Evolutionary conservation across 2,329 filamentous ascomycete genomes (phyloP), one percentile per base, ranked within the genome.

Genomic region (Exophiala dermatitidis): DNA sequence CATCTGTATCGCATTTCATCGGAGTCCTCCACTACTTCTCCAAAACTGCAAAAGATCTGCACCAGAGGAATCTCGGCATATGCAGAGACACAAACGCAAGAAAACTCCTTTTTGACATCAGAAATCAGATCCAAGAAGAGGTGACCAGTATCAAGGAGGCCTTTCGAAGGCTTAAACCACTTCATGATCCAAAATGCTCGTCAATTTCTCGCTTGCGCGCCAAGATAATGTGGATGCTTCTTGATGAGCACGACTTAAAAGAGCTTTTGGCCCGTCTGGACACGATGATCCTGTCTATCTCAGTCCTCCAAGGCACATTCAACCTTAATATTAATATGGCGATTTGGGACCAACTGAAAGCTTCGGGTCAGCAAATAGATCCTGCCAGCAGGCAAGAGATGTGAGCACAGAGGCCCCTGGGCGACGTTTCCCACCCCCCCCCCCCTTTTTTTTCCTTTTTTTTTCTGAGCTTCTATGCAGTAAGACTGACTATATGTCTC

Each of bases 211-310:
- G 38, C 3, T 26, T 42, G 12, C 3, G 40, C 3, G 48, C 48
- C 31, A 42, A 36, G 9, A 32, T 50, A 4, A 26, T 50, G 8
- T 50, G 48, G 48, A 12, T 43, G 7, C 5, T 50, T n/a, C 10
- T 31, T 7, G 48, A 50, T 28, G 48, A 50, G 29, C 19, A 36
- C 12, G 38, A 42, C 26, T n/a, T 43, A n/a, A 50, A 50, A 34
- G 36, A 50, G 19, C 40, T 50, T 32, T 30, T 50, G 28, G 37
- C 38, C 10, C 41, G 19, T 7, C 38, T 50, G n/a, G 40, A 50
- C 6, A 8, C 48, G 4, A 43, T 42, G 5, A 50, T 43, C 34
- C 29, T 44, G 6, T 33, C 12, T 30, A 26, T 50, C 38, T 5
- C 5, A 3, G 2, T 50, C 4, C 26, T 50, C 7, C 5, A 5